Evolutionary conservation across 2,329 filamentous ascomycete species (phyloP).

Genomic region (Botrytis porri): DNA sequence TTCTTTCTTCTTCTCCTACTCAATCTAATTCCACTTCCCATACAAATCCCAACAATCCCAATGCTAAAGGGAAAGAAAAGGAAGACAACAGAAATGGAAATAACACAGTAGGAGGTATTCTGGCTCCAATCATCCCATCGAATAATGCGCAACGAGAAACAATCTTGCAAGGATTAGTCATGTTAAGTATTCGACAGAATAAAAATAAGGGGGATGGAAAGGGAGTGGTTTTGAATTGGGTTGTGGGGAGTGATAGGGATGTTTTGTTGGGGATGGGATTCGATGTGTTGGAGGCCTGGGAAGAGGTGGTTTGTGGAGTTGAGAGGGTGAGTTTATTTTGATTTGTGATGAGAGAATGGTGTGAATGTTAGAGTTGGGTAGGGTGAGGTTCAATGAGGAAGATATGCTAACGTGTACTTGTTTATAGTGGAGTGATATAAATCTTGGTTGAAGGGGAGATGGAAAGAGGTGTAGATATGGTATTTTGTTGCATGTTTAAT

Average conservation of each 20-base stretch:
- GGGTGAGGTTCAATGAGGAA: not conserved
- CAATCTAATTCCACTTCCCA: not conserved
- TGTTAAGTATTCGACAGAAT: conserved; percentile 64
- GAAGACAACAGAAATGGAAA: not conserved
- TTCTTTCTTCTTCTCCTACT: conserved; percentile 48
- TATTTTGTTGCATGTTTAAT: not conserved
- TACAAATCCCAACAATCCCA: not conserved
- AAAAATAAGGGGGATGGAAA: conserved; percentile 60
- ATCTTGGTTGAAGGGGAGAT: conserved; percentile 11
- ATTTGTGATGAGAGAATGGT: not conserved
- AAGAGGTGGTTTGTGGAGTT: conserved; percentile 69
- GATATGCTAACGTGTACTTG: not conserved
- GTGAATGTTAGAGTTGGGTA: not conserved
- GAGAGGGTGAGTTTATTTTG: conserved; percentile 46
- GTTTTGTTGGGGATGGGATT: conserved; percentile 78
- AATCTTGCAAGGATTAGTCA: conserved; percentile 61
- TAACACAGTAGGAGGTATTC: conserved; percentile 58
- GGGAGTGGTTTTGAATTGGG: conserved; percentile 50
- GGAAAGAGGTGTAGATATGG: not conserved
- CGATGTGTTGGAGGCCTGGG: conserved; percentile 72
- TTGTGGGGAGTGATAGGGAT: conserved; percentile 46
- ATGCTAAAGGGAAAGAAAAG: not conserved
- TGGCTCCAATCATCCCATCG: conserved; percentile 60
- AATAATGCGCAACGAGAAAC: conserved; percentile 61
- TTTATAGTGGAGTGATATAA: conserved; percentile 23